A percentile compares a stretch with the other conserved stretches of the same genome.
These are phyloP conservation scores for Ogataea siamensis DNA, from an alignment of 805 yeast species.

Conservation along the genomic window DNA sequence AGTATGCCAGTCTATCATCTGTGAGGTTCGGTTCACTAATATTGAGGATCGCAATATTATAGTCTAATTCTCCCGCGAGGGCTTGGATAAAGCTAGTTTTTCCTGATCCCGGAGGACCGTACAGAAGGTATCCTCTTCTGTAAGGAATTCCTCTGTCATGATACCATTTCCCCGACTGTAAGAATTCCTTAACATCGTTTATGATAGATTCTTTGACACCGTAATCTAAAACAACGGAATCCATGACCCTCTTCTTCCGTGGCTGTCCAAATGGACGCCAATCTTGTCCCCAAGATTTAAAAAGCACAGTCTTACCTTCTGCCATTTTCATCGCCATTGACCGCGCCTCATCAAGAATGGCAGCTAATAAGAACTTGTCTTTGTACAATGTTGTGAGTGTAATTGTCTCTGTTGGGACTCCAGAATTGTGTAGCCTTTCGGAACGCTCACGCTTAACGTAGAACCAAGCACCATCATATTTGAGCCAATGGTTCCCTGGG, in stretches of 20 bases:
- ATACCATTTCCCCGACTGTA: conserved; percentile 84
- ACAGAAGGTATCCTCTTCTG: conserved; percentile 87
- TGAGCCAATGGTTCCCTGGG: conserved; percentile 88
- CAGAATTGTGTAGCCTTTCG: conserved; percentile 83
- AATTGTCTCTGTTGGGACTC: conserved; percentile 96
- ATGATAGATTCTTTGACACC: conserved; percentile 68
- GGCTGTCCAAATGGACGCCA: conserved; percentile 99
- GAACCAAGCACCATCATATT: conserved; percentile 85
- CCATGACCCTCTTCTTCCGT: conserved; percentile 76
- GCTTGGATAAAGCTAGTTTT: conserved; percentile 96
- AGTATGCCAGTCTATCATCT: conserved; percentile 89
- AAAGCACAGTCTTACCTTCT: conserved; percentile 92
- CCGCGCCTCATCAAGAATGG: conserved; percentile 77
- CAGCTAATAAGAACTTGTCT: conserved; percentile 68
- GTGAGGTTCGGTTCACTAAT: conserved; percentile 88
- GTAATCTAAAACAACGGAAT: conserved; percentile 80
- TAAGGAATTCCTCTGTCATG: conserved; percentile 96
- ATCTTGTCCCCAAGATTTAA: conserved; percentile 96
- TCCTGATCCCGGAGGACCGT: conserved; percentile 98
- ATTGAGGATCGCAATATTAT: conserved; percentile 90
- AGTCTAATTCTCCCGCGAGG: conserved; percentile 92
- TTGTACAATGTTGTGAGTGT: conserved; percentile 85
- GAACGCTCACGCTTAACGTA: conserved; percentile 87
- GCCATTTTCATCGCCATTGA: conserved; percentile 72
- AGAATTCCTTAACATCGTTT: conserved; percentile 75